A percentile compares a stretch with the other conserved stretches of the same genome.
These are phyloP conservation scores for Phytophthora capsici DNA, from an alignment of 352 stramenopile species.

Conservation along the genomic window DNA sequence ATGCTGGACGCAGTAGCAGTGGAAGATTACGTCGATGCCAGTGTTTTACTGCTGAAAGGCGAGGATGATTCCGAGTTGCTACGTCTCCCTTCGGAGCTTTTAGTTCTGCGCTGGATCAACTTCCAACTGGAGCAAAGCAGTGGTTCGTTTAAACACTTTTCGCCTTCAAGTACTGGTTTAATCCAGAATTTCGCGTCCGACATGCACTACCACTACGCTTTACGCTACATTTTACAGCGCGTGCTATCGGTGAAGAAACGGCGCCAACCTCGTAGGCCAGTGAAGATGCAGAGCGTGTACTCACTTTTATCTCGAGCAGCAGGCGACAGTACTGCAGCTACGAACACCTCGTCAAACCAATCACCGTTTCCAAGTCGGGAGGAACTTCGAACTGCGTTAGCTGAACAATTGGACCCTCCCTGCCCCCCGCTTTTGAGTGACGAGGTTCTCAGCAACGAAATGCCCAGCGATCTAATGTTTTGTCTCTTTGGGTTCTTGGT, in stretches of 20 bases:
- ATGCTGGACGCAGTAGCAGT: constrained; percentile 59
- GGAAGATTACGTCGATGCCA: constrained; percentile 55
- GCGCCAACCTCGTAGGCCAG: constrained; percentile 1
- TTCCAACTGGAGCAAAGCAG: constrained; percentile 57
- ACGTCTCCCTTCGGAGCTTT: constrained; percentile 48
- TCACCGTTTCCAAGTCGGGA: constrained; percentile 48
- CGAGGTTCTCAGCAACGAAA: constrained; percentile 44
- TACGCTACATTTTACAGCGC: constrained; percentile 60
- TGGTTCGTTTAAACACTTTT: constrained; percentile 38
- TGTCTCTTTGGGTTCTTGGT: constrained; percentile 68
- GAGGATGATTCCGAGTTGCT: constrained; percentile 66
- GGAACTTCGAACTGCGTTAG: constrained; percentile 46
- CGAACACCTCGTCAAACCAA: constrained; percentile 13
- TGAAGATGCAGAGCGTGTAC: constrained; percentile 29
- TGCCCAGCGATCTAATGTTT: constrained; percentile 56
- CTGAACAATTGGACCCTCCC: constrained; percentile 43
- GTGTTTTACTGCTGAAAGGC: constrained; percentile 49
- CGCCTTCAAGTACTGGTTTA: constrained; percentile 33
- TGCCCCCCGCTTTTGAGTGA: constrained; percentile 53
- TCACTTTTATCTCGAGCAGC: constrained; percentile 10
- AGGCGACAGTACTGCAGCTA: constrained; percentile 7
- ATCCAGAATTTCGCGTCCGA: constrained; percentile 79
- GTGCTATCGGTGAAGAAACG: constrained; percentile 32
- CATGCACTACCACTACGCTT: constrained; percentile 61
- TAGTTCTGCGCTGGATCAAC: constrained; percentile 82